Evolutionary conservation across 1,284 basidiomycete genomes (phyloP).

Genomic region (Ceratobasidium sp.): DNA sequence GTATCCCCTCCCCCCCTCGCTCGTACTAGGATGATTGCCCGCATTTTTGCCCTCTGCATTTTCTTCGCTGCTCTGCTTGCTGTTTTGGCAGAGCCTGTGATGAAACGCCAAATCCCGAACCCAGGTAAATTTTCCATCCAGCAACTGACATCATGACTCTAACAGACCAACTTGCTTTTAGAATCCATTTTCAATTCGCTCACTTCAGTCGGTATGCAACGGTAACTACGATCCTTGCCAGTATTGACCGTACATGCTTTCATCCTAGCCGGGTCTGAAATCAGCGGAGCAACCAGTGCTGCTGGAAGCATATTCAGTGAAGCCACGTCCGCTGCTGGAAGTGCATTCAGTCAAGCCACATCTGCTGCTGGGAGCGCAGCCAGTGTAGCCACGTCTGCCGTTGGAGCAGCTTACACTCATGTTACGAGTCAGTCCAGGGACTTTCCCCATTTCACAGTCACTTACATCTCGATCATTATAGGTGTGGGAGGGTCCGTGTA

Average conservation of each 20-base stretch:
- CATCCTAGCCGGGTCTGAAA: not conserved
- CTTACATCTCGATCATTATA: not conserved
- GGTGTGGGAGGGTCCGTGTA: slow-evolving; percentile 15
- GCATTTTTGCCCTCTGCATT: slow-evolving; percentile 11
- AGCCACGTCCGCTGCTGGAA: not conserved
- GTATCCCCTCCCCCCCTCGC: not conserved
- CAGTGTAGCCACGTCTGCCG: not conserved
- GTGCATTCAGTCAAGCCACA: not conserved
- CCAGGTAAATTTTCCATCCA: not conserved
- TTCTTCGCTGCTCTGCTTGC: slow-evolving; percentile 7
- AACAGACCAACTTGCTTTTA: not conserved
- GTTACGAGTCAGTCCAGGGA: not conserved
- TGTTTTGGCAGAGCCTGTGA: slow-evolving; percentile 21
- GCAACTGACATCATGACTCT: not conserved
- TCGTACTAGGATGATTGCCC: slow-evolving; percentile 6
- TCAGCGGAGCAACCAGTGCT: slow-evolving; percentile 9
- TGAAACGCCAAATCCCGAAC: slow-evolving; percentile 24
- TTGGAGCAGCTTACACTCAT: not conserved
- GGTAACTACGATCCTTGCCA: not conserved
- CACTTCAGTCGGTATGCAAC: not conserved
- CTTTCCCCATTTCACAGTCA: not conserved
- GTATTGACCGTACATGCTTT: not conserved
- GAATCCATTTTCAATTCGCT: slow-evolving; percentile 1
- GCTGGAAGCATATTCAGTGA: not conserved
- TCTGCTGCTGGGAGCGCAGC: not conserved